Percentiles rank a stretch among this genome's conserved stretches.
These are phyloP conservation scores for Phalaenopsis equestris DNA, from an alignment of 106 monocot species.

Conservation along the genomic window DNA sequence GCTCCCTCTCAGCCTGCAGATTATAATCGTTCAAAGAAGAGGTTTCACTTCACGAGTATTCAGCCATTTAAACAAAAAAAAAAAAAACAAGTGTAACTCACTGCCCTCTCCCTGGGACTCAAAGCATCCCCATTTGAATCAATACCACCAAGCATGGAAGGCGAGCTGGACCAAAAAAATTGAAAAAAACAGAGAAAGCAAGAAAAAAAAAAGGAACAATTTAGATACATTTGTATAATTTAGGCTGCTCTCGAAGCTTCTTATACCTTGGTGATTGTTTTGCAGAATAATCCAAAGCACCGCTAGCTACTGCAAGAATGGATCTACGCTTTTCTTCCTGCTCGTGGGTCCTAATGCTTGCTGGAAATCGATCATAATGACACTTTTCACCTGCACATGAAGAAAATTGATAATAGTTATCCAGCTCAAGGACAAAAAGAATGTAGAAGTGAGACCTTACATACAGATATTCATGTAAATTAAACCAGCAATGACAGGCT, in stretches of 20 bases:
- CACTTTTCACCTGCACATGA: conserved; percentile 32
- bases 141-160: conserved; percentile 22
- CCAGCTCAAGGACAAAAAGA: not conserved
- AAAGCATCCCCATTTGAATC: conserved; percentile 63
- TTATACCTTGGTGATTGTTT: conserved; percentile 44
- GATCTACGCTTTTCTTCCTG: conserved; percentile 80
- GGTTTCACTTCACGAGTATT: not conserved
- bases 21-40: not conserved
- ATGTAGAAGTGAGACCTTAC: conserved; percentile 2
- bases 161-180: conserved; percentile 27
- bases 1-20: conserved; percentile 89
- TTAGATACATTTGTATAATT: not conserved
- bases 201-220: not conserved
- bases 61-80: not conserved
- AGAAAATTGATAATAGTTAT: not conserved
- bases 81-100: conserved; percentile 25
- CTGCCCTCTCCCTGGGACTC: conserved; percentile 86
- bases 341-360: conserved; percentile 74
- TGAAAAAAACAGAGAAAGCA: not conserved
- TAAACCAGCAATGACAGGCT: not conserved
- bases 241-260: not conserved
- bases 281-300: conserved; percentile 36
- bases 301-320: conserved; percentile 63
- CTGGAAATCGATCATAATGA: conserved; percentile 75
- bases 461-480: not conserved